These are phyloP conservation scores for Meira miltonrushii DNA, from an alignment of 1,284 basidiomycete species.

Conservation along the genomic window DNA sequence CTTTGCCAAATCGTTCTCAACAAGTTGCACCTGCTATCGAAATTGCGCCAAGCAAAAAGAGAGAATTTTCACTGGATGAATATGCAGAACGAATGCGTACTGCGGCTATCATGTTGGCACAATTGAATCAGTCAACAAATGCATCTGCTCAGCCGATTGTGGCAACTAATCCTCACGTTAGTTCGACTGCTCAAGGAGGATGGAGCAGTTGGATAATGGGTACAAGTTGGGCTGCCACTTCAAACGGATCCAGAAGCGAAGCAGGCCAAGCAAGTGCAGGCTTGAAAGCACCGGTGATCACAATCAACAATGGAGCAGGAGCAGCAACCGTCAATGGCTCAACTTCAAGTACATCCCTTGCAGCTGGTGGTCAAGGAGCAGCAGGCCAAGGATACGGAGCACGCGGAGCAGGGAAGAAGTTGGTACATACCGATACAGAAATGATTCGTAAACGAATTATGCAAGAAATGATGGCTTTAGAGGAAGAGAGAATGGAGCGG, in stretches of 20 bases:
- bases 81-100: constrained; percentile 98
- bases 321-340: neutral
- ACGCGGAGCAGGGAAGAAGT: constrained; percentile 16
- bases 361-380: neutral
- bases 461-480: constrained; percentile 94
- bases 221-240: constrained; percentile 34
- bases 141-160: constrained; percentile 36
- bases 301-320: neutral
- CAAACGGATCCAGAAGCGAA: constrained; percentile 26
- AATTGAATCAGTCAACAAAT: constrained; percentile 64
- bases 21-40: neutral
- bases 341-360: neutral
- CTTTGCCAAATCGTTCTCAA: neutral
- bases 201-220: constrained; percentile 47
- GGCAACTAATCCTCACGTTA: constrained; percentile 20
- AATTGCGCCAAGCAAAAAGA: constrained; percentile 10
- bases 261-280: constrained; percentile 36
- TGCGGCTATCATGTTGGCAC: constrained; percentile 95
- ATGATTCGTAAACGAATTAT: constrained; percentile 93
- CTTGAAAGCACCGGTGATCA: constrained; percentile 26
- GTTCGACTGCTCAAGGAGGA: constrained; percentile 38
- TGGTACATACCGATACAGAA: constrained; percentile 54
- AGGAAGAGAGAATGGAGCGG: constrained; percentile 90
- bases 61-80: constrained; percentile 65
- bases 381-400: neutral